phyloP scores from a whole-genome alignment of 345 rosid species.

The Xanthoceras sorbifolium region DNA sequence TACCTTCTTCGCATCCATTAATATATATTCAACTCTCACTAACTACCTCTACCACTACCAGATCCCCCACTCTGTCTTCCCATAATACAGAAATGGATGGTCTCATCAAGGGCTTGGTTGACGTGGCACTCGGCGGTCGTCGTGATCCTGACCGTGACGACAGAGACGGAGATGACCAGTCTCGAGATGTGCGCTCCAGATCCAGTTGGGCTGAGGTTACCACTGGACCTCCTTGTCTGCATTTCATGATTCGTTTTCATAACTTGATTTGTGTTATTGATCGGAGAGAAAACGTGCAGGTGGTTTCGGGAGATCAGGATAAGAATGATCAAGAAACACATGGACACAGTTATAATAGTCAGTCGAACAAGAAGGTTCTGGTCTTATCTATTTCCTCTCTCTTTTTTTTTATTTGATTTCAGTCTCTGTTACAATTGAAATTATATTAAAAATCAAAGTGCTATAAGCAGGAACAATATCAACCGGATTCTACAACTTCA shows the following conservation, averaged over 20 bases:
- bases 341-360: conserved; percentile 16
- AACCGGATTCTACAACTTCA: conserved; percentile 36
- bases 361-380: conserved; percentile 36
- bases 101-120: conserved; percentile 65
- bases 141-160: conserved; percentile 26
- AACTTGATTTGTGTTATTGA: neutral
- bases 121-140: conserved; percentile 55
- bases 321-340: conserved; percentile 22
- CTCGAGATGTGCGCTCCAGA: conserved; percentile 61
- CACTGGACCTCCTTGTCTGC: neutral
- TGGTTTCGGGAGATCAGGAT: conserved; percentile 68
- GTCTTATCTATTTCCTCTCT: neutral
- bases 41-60: neutral
- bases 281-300: conserved; percentile 42
- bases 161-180: conserved; percentile 22
- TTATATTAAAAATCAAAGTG: neutral
- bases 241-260: neutral
- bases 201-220: conserved; percentile 77
- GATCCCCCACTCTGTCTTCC: neutral
- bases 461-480: conserved; percentile 28
- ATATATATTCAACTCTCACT: neutral
- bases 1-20: neutral
- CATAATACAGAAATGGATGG: conserved; percentile 53
- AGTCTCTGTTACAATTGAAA: neutral
- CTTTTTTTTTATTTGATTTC: neutral